Percentiles rank a stretch among this genome's conserved stretches.
These are phyloP conservation scores for Neodidymelliopsis sp. DNA, from an alignment of 2,329 filamentous ascomycete species.

Conservation along the genomic window DNA sequence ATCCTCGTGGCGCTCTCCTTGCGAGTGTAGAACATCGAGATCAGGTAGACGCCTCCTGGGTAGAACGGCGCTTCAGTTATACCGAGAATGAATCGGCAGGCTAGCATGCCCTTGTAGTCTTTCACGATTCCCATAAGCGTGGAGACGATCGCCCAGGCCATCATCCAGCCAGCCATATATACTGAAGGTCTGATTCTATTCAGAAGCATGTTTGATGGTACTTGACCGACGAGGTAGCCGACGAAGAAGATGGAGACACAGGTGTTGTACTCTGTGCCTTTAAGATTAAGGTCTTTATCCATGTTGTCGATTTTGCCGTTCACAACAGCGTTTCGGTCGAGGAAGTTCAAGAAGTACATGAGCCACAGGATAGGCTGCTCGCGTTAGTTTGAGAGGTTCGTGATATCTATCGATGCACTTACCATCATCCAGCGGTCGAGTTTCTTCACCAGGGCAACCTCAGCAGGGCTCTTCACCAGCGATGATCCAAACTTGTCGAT, in stretches of 20 bases:
- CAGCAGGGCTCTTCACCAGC: conserved; percentile 29
- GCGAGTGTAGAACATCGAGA: conserved; percentile 48
- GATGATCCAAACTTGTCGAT: conserved; percentile 37
- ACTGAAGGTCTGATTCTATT: conserved; percentile 39
- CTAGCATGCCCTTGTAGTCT: conserved; percentile 44
- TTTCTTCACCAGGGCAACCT: conserved; percentile 34
- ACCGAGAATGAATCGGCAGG: conserved; percentile 34
- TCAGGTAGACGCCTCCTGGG: conserved; percentile 45
- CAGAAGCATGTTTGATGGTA: conserved; percentile 55
- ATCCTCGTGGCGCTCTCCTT: conserved; percentile 45
- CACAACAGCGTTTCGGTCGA: conserved; percentile 71
- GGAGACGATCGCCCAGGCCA: conserved; percentile 46
- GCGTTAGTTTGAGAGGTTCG: background rate
- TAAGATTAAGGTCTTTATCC: conserved; percentile 62
- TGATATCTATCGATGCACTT: background rate
- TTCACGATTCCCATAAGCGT: conserved; percentile 38
- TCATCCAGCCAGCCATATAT: conserved; percentile 44
- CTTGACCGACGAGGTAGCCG: conserved; percentile 39
- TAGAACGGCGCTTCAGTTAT: conserved; percentile 42
- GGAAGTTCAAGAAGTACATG: conserved; percentile 46
- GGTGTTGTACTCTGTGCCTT: conserved; percentile 65
- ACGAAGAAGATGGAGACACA: conserved; percentile 68
- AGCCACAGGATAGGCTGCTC: conserved; percentile 16
- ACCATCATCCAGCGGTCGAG: conserved; percentile 37
- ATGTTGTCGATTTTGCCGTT: conserved; percentile 69